phyloP scores from a whole-genome alignment of 1,284 basidiomycete species.

The Ustilago cynodontis region DNA sequence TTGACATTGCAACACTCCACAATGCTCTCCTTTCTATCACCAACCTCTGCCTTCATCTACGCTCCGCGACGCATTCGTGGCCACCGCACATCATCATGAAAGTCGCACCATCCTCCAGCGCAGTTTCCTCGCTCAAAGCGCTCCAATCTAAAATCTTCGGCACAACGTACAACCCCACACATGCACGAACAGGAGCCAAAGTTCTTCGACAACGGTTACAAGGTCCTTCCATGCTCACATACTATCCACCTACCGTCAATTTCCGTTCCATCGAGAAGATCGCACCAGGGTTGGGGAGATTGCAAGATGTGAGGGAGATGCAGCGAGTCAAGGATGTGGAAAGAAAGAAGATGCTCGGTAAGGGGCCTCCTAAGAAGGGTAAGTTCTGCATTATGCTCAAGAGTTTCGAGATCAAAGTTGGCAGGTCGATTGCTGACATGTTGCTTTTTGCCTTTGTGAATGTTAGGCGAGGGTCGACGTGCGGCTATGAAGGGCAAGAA shows the following conservation, averaged over 20 bases:
- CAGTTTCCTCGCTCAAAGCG: slow-evolving; percentile 53
- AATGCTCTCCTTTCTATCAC: neutral
- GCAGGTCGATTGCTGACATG: neutral
- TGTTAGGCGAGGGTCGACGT: slow-evolving; percentile 65
- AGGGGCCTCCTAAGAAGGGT: slow-evolving; percentile 70
- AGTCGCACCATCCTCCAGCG: slow-evolving; percentile 44
- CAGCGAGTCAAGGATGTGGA: slow-evolving; percentile 63
- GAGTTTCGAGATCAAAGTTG: neutral
- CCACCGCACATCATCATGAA: slow-evolving; percentile 19
- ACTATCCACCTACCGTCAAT: slow-evolving; percentile 66
- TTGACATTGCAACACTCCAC: neutral
- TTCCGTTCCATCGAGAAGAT: slow-evolving; percentile 43
- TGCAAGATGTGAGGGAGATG: slow-evolving; percentile 51
- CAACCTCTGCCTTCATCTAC: neutral
- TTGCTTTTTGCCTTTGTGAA: neutral
- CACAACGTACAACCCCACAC: slow-evolving; percentile 55
- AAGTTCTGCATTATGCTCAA: slow-evolving; percentile 27
- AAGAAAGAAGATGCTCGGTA: slow-evolving; percentile 64
- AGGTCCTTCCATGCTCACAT: slow-evolving; percentile 63
- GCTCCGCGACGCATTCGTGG: neutral
- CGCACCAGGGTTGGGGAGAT: slow-evolving; percentile 30
- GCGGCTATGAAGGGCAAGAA: slow-evolving; percentile 68
- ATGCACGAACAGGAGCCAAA: slow-evolving; percentile 63
- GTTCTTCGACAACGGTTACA: slow-evolving; percentile 58
- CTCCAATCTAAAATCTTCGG: slow-evolving; percentile 60